Conservation (phyloP, 176 grass and related monocot species). For the Triticum timopheevii region DNA sequence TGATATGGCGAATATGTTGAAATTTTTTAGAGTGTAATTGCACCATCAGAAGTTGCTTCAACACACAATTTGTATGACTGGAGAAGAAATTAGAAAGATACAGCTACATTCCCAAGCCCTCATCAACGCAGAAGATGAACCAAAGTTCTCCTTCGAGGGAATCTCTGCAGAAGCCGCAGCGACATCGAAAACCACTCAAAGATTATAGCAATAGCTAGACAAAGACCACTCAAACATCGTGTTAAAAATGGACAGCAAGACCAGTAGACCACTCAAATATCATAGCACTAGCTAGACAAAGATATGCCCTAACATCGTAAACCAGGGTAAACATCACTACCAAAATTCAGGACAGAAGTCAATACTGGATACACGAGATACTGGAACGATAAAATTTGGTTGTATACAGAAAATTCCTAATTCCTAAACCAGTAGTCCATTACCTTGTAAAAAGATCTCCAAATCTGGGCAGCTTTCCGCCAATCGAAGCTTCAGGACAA, state of each 20-base stretch:
- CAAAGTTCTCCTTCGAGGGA: conserved; percentile 72
- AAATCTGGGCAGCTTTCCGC: background rate
- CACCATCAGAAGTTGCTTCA: conserved; percentile 25
- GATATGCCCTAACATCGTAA: background rate
- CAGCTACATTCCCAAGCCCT: conserved; percentile 19
- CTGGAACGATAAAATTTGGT: background rate
- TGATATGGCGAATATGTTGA: background rate
- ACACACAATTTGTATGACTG: background rate
- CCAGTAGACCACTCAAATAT: no score
- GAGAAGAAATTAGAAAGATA: conserved; percentile 32
- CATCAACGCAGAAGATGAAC: conserved; percentile 72
- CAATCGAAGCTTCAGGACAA: conserved; percentile 21
- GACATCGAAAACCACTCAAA: background rate
- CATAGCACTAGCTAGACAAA: conserved; percentile 15
- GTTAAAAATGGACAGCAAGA: no score
- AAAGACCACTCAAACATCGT: no score
- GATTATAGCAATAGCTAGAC: background rate
- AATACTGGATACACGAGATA: background rate
- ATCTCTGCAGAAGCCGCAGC: conserved; percentile 74
- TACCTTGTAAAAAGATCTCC: conserved; percentile 26
- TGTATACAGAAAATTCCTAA: background rate
- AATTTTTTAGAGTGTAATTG: background rate
- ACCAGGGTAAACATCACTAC: conserved; percentile 3
- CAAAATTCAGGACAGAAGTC: background rate
- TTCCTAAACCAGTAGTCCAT: conserved; percentile 1